Conservation (phyloP, 2,329 filamentous ascomycete genomes). For the Lasiodiplodia citricola region DNA sequence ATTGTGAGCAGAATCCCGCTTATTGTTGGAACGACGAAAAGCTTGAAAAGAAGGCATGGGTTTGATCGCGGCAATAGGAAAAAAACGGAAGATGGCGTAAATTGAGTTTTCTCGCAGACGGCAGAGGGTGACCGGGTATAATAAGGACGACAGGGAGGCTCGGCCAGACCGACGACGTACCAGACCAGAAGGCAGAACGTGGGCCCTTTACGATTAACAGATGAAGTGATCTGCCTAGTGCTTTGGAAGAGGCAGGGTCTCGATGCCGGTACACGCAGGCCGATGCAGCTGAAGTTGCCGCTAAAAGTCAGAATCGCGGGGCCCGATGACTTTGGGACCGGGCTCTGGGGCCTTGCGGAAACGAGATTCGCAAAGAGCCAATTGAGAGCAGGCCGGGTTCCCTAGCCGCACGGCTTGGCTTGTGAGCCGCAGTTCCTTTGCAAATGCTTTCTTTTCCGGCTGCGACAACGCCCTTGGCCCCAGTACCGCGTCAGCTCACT, state of each 20-base stretch:
- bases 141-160: not conserved
- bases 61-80: not conserved
- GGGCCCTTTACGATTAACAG: not conserved
- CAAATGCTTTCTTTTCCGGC: not conserved
- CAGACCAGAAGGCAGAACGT: not conserved
- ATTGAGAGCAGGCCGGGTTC: not conserved
- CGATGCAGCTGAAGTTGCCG: slow-evolving; percentile 13
- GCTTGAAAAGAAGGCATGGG: not conserved
- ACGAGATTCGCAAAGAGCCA: not conserved
- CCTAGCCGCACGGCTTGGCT: not conserved
- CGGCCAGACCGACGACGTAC: slow-evolving; percentile 16
- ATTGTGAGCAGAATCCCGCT: not conserved
- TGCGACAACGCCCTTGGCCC: not conserved
- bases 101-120: not conserved
- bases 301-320: slow-evolving; percentile 12
- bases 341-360: not conserved
- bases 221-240: not conserved
- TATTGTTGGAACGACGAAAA: not conserved
- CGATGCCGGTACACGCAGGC: not conserved
- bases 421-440: not conserved
- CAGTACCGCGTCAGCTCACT: not conserved
- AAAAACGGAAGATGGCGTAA: not conserved
- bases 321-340: slow-evolving; percentile 11
- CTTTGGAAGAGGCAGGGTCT: slow-evolving; percentile 3
- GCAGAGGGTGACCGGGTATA: not conserved